Conservation (phyloP, 2,329 filamentous ascomycete genomes). For the Thermomyces lanuginosus region DNA sequence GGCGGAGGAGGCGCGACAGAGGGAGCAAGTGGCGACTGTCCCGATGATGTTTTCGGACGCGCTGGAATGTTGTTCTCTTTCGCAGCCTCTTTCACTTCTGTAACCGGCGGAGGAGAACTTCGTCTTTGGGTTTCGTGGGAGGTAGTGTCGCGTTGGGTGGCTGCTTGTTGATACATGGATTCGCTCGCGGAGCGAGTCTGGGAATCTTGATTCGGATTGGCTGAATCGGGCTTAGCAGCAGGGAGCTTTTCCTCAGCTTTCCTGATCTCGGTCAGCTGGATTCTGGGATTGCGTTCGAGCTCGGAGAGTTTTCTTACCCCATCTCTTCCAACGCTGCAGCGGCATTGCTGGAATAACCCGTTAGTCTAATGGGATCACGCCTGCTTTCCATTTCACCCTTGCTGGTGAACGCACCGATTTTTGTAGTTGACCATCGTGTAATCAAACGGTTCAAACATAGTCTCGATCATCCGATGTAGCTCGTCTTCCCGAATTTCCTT, state of each 20-base stretch:
- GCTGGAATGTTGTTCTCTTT: conserved; percentile 10
- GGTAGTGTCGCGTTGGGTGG: conserved; percentile 15
- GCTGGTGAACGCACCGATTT: conserved; percentile 6
- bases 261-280: too few species aligned
- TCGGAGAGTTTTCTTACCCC: too few species aligned
- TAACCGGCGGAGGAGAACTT: conserved; percentile 12
- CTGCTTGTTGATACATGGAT: conserved; percentile 16
- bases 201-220: conserved; percentile 22
- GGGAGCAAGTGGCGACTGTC: conserved; percentile 10
- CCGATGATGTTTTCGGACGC: conserved; percentile 10
- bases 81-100: conserved; percentile 15
- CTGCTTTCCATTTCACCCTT: background rate
- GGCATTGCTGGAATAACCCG: conserved; percentile 13
- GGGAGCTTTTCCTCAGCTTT: too few species aligned
- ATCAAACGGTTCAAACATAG: conserved; percentile 85
- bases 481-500: conserved; percentile 93
- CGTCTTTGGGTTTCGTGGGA: too few species aligned
- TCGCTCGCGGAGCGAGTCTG: conserved; percentile 18
- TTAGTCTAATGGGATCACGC: conserved; percentile 2
- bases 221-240: conserved; percentile 13
- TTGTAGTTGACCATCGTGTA: conserved; percentile 72
- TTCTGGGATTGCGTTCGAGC: too few species aligned
- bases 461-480: conserved; percentile 84
- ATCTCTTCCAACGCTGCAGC: conserved; percentile 28
- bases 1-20: conserved; percentile 11